Base-by-base conservation (phyloP, 2,329 filamentous ascomycete genomes). In the Diaporthe nobilis region DNA sequence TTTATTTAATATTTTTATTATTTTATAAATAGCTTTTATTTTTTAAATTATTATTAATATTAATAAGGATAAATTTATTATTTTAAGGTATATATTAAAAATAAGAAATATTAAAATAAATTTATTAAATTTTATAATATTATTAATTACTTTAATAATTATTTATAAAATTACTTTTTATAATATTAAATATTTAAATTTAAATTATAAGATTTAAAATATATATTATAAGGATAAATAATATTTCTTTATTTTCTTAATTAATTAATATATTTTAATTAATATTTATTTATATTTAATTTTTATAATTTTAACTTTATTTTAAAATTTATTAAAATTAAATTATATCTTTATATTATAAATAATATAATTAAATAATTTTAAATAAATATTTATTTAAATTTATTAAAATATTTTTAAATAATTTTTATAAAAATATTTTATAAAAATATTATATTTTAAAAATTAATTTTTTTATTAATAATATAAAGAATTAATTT, bases 251-350 rank as follows among this genome's bases (percentile, higher is more conserved):
- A 57, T 8, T 57, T 28, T 57, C 0, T 57, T 28, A 57, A 57
- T 57, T 57, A 57, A 57, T 22, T 57, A 57, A 57, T 57, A 57
- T 53, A 31, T 17, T 4, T 57, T 57, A 31, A 57, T 31, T 53
- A 53, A 10, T 25, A 53, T 7, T 53, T 53, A 53, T 25, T 53
- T 53, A 53, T 53, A 53, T 3, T 53, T 12, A 25, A 57, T 57
- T 57, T 2, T 31, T 57, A 57, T 57, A 57, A 57, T 31, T 20
- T 20, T 57, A 17, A 9, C 12, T 2, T 57, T 57, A 10, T 34
- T 34, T 31, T 57, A 28, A 57, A 57, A 57, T 31, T 57, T 57
- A 57, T 13, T 31, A 15, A 15, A 51, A 5, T 51, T 25, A 53
- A 53, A 51, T 51, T 53, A 25, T 13, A 22, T 55, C 20, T 20